A percentile compares a stretch with the other conserved stretches of the same genome.
These are phyloP conservation scores for Flaveria bidentis DNA, from an alignment of 129 eudicot species.

Conservation along the genomic window DNA sequence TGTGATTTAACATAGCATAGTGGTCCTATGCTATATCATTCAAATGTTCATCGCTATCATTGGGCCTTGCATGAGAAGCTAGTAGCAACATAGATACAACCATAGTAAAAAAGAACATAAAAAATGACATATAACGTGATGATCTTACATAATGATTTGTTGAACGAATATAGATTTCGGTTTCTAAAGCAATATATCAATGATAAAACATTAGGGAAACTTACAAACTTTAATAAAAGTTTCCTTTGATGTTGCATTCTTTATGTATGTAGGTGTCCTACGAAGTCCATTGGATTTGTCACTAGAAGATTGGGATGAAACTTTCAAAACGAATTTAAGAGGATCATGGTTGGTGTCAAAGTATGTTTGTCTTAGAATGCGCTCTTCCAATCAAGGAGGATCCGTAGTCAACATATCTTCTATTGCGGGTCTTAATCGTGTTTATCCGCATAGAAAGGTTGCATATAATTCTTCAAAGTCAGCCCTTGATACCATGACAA, in stretches of 20 bases:
- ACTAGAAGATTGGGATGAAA: neutral
- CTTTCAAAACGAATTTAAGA: neutral
- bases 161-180: no score
- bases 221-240: no score
- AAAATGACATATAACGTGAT: no score
- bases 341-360: neutral
- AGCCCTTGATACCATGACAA: neutral
- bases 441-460: neutral
- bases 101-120: no score
- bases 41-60: no score
- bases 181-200: no score
- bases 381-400: neutral
- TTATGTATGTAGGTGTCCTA: neutral
- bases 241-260: neutral
- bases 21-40: no score
- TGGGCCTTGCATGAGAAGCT: no score
- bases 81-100: no score
- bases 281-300: neutral
- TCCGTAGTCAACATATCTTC: neutral
- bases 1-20: no score
- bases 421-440: neutral
- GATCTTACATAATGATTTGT: no score
- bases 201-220: no score
- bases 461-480: slow-evolving; percentile 7
- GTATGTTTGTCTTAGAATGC: neutral